Evolutionary conservation across 2,329 filamentous ascomycete genomes (phyloP).

Genomic region (Tolypocladium paradoxum): DNA sequence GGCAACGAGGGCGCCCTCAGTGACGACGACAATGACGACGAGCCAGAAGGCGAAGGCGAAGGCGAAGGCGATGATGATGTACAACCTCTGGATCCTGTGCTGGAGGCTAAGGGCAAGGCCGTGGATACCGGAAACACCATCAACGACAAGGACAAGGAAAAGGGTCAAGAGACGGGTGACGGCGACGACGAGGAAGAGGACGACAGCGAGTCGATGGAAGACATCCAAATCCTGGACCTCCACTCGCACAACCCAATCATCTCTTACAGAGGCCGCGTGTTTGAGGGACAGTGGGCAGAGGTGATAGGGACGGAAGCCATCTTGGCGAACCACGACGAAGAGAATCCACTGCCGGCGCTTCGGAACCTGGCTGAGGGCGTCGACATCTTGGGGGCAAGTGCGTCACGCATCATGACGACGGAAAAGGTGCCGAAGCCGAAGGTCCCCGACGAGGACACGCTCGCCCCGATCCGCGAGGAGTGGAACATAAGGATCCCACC

Average conservation of each 20-base stretch:
- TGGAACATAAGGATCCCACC: conserved; percentile 34
- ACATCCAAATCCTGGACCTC: conserved; percentile 74
- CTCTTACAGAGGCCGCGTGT: conserved; percentile 68
- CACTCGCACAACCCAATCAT: conserved; percentile 68
- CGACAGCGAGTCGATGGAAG: conserved; percentile 10
- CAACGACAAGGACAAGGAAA: conserved; percentile 11
- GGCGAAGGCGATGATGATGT: conserved; percentile 12
- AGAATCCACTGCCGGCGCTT: conserved; percentile 24
- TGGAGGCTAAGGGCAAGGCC: conserved; percentile 14
- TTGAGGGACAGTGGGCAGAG: conserved; percentile 70
- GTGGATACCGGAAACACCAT: conserved; percentile 9
- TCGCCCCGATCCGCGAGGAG: conserved; percentile 28
- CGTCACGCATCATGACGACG: conserved; percentile 43
- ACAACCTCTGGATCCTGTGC: conserved; percentile 21
- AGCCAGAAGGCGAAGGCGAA: conserved; percentile 14
- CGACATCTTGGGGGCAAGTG: conserved; percentile 57
- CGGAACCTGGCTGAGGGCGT: conserved; percentile 41
- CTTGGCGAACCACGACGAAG: conserved; percentile 40
- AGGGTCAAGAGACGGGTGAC: conserved; percentile 4
- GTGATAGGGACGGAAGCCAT: conserved; percentile 78
- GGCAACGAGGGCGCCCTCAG: background rate
- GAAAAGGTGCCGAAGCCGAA: conserved; percentile 48
- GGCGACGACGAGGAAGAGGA: conserved; percentile 5
- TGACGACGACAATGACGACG: conserved; percentile 15
- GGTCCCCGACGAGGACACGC: conserved; percentile 19